phyloP scores from a whole-genome alignment of 768 basidiomycete genomes.

The Macrocybe gigantea region DNA sequence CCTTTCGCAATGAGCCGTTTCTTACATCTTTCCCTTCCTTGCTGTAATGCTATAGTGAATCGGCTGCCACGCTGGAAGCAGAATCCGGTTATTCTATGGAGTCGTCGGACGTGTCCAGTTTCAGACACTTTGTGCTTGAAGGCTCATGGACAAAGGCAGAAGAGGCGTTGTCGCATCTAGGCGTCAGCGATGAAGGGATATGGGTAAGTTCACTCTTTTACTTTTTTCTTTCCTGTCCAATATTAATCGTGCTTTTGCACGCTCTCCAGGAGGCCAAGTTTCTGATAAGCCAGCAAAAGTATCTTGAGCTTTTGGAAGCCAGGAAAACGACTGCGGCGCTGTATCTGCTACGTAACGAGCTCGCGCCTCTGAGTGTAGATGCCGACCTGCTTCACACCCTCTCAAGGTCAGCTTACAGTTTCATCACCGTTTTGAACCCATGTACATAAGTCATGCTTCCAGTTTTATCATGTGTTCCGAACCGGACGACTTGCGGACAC shows the following conservation, averaged over 20 bases:
- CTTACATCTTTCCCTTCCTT: neutral
- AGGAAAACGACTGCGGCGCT: constrained; percentile 78
- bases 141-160: constrained; percentile 82
- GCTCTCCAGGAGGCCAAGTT: constrained; percentile 68
- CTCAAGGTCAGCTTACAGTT: constrained; percentile 59
- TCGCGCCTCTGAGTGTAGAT: constrained; percentile 78
- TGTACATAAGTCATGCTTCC: constrained; percentile 7
- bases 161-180: constrained; percentile 57
- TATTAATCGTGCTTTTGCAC: constrained; percentile 1
- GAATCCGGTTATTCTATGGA: constrained; percentile 92
- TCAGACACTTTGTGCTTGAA: constrained; percentile 73
- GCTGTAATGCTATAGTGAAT: constrained; percentile 50
- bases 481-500: constrained; percentile 72
- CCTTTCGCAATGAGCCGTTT: neutral
- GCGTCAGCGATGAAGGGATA: constrained; percentile 59
- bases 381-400: constrained; percentile 79
- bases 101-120: constrained; percentile 67
- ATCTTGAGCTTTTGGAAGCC: constrained; percentile 85
- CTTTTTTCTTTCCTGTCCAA: constrained; percentile 1
- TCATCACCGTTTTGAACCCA: constrained; percentile 3
- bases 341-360: constrained; percentile 79
- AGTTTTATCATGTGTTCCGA: constrained; percentile 93
- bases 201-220: constrained; percentile 46
- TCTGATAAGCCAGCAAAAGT: constrained; percentile 92
- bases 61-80: constrained; percentile 82